Evolutionary conservation across 352 stramenopile species (phyloP).

Genomic region (Phytophthora cryptogea): DNA sequence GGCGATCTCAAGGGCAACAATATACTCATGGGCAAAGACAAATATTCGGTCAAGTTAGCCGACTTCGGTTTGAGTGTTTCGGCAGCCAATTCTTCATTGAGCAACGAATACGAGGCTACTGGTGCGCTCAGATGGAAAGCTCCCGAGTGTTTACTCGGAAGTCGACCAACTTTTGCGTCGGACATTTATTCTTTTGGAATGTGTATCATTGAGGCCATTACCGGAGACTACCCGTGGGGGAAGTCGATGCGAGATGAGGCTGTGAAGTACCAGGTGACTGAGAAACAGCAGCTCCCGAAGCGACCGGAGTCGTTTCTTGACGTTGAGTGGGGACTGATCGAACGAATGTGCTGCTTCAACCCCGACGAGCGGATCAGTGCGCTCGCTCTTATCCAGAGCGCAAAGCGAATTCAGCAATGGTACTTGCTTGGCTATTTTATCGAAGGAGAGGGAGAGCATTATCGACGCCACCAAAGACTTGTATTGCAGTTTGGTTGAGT

Average conservation of each 20-base stretch:
- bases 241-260: background rate
- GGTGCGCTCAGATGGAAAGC: constrained; percentile 19
- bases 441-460: background rate
- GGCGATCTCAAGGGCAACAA: constrained; percentile 31
- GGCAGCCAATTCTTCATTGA: background rate
- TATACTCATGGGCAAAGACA: constrained; percentile 15
- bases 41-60: constrained; percentile 12
- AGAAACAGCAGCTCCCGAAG: constrained; percentile 2
- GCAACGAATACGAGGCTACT: background rate
- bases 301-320: constrained; percentile 2
- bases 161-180: constrained; percentile 3
- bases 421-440: background rate
- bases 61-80: constrained; percentile 31
- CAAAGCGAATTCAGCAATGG: constrained; percentile 4
- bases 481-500: constrained; percentile 3
- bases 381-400: background rate
- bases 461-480: background rate
- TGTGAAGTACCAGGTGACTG: constrained; percentile 3
- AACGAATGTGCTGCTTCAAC: constrained; percentile 18
- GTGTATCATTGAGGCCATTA: constrained; percentile 32
- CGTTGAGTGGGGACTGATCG: constrained; percentile 5
- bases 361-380: constrained; percentile 2
- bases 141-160: constrained; percentile 11
- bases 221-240: constrained; percentile 18
- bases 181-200: constrained; percentile 31